phyloP scores from a whole-genome alignment of 495 filamentous ascomycete genomes.

The Xylaria cubensis region DNA sequence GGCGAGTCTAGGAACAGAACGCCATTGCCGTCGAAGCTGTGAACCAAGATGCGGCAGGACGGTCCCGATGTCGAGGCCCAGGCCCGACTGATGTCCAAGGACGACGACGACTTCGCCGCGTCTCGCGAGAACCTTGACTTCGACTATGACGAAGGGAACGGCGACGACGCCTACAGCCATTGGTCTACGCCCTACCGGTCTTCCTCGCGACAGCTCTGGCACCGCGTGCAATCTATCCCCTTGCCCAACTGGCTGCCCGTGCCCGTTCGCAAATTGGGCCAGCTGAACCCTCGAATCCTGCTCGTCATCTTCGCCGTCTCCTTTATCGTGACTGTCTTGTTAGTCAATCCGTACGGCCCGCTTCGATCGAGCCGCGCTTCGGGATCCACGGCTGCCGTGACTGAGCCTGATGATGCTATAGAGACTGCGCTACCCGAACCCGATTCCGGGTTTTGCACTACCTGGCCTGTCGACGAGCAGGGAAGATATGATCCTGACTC shows the following conservation, averaged over 20 bases:
- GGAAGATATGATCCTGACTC: constrained; percentile 31
- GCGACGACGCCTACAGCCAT: constrained; percentile 24
- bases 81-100: constrained; percentile 34
- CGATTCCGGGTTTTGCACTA: constrained; percentile 37
- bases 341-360: constrained; percentile 37
- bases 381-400: constrained; percentile 2
- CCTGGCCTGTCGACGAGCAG: constrained; percentile 36
- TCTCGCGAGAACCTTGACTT: constrained; percentile 37
- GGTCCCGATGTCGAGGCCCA: constrained; percentile 38
- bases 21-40: constrained; percentile 46
- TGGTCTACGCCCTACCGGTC: constrained; percentile 27
- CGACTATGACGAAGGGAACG: constrained; percentile 14
- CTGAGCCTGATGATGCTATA: neutral
- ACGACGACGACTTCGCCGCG: constrained; percentile 11
- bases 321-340: constrained; percentile 33
- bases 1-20: neutral
- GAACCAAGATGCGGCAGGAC: constrained; percentile 32
- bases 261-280: constrained; percentile 35
- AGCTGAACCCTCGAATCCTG: constrained; percentile 35
- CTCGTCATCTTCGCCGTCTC: constrained; percentile 30
- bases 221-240: constrained; percentile 31
- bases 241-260: constrained; percentile 34
- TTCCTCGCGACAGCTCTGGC: constrained; percentile 32
- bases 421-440: neutral
- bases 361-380: constrained; percentile 27